phyloP scores from a whole-genome alignment of 2,329 filamentous ascomycete genomes.

The Clathrospora elynae region DNA sequence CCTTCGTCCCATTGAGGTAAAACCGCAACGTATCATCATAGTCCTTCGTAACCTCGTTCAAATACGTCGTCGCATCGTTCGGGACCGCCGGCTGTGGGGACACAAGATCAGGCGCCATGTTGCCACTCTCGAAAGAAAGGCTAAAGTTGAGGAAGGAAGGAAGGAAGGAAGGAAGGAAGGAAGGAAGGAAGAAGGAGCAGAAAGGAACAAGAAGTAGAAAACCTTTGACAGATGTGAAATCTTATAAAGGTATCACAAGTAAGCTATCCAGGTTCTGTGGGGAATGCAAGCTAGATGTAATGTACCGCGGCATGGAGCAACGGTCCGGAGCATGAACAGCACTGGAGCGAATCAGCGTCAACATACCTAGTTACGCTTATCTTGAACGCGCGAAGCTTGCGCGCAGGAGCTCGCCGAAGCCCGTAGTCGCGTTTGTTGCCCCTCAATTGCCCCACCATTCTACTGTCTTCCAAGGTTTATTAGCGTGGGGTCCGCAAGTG shows the following conservation, averaged over 20 bases:
- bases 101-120: conserved; percentile 64
- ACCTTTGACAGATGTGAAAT: too few species aligned
- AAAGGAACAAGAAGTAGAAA: not conserved
- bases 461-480: conserved; percentile 3
- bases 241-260: too few species aligned
- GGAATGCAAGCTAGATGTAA: conserved; percentile 23
- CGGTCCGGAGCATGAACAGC: too few species aligned
- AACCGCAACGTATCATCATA: conserved; percentile 91
- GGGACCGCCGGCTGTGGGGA: conserved; percentile 52
- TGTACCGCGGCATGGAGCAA: conserved; percentile 10
- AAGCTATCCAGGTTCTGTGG: conserved; percentile 18
- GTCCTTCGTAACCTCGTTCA: conserved; percentile 69
- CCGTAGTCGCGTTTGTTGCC: conserved; percentile 22
- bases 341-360: conserved; percentile 28
- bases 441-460: conserved; percentile 20
- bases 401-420: conserved; percentile 36
- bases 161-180: not conserved
- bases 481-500: conserved; percentile 7
- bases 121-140: conserved; percentile 5
- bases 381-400: conserved; percentile 18
- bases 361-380: conserved; percentile 23
- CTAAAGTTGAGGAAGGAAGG: not conserved
- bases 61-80: conserved; percentile 51
- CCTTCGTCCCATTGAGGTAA: conserved; percentile 91
- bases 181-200: not conserved